These are phyloP conservation scores for Lupinus albus DNA, from an alignment of 306 rosid species.

Conservation along the genomic window DNA sequence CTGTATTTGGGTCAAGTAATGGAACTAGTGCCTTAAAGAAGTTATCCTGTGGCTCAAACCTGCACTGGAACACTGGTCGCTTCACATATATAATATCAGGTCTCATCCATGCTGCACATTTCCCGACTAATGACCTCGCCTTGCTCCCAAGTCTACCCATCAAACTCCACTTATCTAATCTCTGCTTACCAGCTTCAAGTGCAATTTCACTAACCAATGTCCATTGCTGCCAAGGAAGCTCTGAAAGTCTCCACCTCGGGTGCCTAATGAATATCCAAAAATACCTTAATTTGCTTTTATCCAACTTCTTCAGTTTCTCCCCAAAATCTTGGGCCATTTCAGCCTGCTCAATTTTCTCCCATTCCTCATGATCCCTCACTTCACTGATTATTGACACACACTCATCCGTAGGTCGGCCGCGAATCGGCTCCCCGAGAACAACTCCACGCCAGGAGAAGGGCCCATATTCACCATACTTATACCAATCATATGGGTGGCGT, in stretches of 20 bases:
- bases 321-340: constrained; percentile 78
- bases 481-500: constrained; percentile 88
- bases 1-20: constrained; percentile 74
- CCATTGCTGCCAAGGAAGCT: constrained; percentile 90
- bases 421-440: constrained; percentile 79
- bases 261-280: constrained; percentile 88
- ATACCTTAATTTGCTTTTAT: constrained; percentile 59
- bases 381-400: constrained; percentile 74
- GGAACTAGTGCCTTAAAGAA: constrained; percentile 67
- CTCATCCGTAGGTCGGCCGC: constrained; percentile 71
- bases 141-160: constrained; percentile 90
- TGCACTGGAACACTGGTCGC: constrained; percentile 75
- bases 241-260: constrained; percentile 76
- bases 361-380: constrained; percentile 81
- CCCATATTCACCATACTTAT: constrained; percentile 84
- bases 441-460: constrained; percentile 93
- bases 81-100: constrained; percentile 88
- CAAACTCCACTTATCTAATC: constrained; percentile 90
- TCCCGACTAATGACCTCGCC: constrained; percentile 64
- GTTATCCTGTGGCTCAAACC: constrained; percentile 87
- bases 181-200: constrained; percentile 76
- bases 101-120: constrained; percentile 94
- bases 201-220: constrained; percentile 76
- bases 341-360: constrained; percentile 85
- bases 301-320: constrained; percentile 61